Conservation (phyloP, 2,329 filamentous ascomycete species). For the Pezicula carpinea region DNA sequence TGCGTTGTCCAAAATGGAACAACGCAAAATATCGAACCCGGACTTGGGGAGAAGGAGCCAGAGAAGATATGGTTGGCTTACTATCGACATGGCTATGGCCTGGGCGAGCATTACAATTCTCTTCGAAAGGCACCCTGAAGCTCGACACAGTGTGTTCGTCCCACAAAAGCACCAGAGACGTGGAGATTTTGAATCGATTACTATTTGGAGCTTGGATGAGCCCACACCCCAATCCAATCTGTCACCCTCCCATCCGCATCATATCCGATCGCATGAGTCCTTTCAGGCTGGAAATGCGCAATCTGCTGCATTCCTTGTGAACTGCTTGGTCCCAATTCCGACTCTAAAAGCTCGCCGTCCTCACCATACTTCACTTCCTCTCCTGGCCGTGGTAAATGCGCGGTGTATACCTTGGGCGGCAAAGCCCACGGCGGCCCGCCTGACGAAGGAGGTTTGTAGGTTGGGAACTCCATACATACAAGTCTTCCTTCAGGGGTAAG, state of each 20-base stretch:
- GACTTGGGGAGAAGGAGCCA: slow-evolving; percentile 36
- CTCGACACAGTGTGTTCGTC: too few relatives aligned
- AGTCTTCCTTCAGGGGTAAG: slow-evolving; percentile 46
- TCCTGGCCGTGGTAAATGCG: slow-evolving; percentile 67
- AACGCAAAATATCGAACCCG: slow-evolving; percentile 67
- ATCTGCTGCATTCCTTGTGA: slow-evolving; percentile 36
- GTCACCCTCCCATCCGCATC: slow-evolving; percentile 40
- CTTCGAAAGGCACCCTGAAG: slow-evolving; percentile 44
- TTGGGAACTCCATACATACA: slow-evolving; percentile 73
- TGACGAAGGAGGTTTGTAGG: slow-evolving; percentile 59
- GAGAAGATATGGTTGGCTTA: slow-evolving; percentile 82
- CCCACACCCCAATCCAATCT: slow-evolving; percentile 54
- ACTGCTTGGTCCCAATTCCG: slow-evolving; percentile 40
- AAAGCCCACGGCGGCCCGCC: slow-evolving; percentile 72
- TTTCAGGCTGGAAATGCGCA: slow-evolving; percentile 44
- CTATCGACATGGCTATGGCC: slow-evolving; percentile 86
- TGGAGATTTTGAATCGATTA: neutral
- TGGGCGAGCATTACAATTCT: slow-evolving; percentile 98
- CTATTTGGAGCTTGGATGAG: slow-evolving; percentile 18
- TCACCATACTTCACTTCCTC: slow-evolving; percentile 58
- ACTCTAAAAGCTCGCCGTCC: slow-evolving; percentile 43
- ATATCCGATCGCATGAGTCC: slow-evolving; percentile 45
- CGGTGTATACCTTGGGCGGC: slow-evolving; percentile 64
- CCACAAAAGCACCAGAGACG: neutral
- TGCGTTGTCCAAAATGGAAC: slow-evolving; percentile 81